phyloP scores from a whole-genome alignment of 179 eudicot species.

The Silene coronaria region DNA sequence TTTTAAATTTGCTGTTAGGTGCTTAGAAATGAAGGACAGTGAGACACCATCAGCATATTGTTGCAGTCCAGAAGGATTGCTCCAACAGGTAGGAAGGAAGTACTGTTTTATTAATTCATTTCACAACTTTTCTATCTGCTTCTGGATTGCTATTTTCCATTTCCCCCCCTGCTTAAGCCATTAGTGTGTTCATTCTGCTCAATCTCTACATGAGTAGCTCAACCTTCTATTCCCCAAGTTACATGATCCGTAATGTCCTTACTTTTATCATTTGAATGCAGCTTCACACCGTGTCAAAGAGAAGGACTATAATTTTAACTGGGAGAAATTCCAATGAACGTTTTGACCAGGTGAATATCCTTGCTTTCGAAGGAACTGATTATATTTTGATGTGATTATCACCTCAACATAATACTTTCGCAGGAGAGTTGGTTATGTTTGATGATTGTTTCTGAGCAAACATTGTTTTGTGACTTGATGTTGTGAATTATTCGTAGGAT shows the following conservation, averaged over 20 bases:
- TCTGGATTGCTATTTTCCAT: not conserved
- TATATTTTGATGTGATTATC: not conserved
- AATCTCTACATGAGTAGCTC: too few relatives aligned
- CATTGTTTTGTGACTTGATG: not conserved
- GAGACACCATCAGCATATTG: constrained; percentile 38
- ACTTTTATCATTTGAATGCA: constrained; percentile 17
- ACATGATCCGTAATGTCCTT: not conserved
- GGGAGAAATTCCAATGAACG: constrained; percentile 52
- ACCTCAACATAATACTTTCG: not conserved
- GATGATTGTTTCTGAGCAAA: not conserved
- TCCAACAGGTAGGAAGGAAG: constrained; percentile 39
- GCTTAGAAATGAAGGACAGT: constrained; percentile 55
- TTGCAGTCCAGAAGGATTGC: constrained; percentile 62
- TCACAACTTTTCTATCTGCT: not conserved
- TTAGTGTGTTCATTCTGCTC: too few relatives aligned
- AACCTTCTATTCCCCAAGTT: not conserved
- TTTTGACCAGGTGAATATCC: constrained; percentile 45
- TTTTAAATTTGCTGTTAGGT: constrained; percentile 30
- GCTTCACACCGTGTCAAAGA: constrained; percentile 43
- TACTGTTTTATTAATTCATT: not conserved
- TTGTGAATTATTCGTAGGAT: not conserved
- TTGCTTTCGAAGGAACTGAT: constrained; percentile 1
- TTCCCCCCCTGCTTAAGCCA: too few relatives aligned
- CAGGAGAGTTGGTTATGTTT: not conserved
- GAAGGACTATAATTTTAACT: constrained; percentile 40